A percentile compares a stretch with the other conserved stretches of the same genome.
These are phyloP conservation scores for Taphrina pruni DNA, from an alignment of 1,139 yeast genomes.

Conservation along the genomic window DNA sequence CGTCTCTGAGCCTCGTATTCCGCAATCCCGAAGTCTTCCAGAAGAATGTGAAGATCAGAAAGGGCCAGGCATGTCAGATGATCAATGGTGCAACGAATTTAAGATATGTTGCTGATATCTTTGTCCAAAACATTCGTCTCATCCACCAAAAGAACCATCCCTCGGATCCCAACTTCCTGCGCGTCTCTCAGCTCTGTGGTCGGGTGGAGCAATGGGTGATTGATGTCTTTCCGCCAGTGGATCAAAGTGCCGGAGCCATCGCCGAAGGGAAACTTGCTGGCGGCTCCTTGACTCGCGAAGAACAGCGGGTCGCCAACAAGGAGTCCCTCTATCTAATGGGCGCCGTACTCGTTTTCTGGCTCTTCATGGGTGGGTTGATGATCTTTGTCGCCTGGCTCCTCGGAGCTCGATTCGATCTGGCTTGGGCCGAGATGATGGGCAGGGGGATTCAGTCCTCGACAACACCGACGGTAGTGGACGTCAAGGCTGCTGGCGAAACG, in stretches of 20 bases:
- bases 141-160: constrained; percentile 82
- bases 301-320: constrained; percentile 27
- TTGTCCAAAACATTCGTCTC: constrained; percentile 71
- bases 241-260: constrained; percentile 9
- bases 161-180: constrained; percentile 83
- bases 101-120: constrained; percentile 75
- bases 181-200: constrained; percentile 83
- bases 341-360: constrained; percentile 48
- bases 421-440: constrained; percentile 31
- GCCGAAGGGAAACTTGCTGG: constrained; percentile 29
- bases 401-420: constrained; percentile 48
- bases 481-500: constrained; percentile 13
- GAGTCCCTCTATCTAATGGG: constrained; percentile 45
- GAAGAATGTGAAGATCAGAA: constrained; percentile 81
- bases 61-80: constrained; percentile 77
- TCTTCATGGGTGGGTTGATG: constrained; percentile 45
- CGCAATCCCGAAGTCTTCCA: constrained; percentile 77
- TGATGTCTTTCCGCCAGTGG: constrained; percentile 46
- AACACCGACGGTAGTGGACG: neutral
- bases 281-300: constrained; percentile 19
- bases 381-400: constrained; percentile 46
- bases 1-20: constrained; percentile 84
- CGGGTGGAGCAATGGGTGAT: constrained; percentile 60
- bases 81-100: constrained; percentile 76
- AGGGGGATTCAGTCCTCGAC: neutral